A percentile compares a stretch with the other conserved stretches of the same genome.
phyloP scores from a whole-genome alignment of 176 grass and related monocot genomes.

The Aegilops longissima region DNA sequence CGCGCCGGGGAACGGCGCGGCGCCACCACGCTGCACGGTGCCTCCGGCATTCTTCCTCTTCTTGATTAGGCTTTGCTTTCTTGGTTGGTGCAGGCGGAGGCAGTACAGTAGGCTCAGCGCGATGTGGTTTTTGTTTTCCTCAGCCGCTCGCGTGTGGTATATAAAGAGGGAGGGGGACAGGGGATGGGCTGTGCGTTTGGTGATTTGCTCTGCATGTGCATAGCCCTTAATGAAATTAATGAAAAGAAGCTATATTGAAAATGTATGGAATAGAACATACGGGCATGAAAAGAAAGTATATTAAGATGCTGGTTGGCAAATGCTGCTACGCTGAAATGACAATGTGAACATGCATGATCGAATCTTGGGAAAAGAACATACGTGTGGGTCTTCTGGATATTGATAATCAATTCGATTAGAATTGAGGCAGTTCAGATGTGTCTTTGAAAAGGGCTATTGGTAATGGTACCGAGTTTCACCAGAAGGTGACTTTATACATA shows the following conservation, averaged over 20 bases:
- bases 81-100: background rate
- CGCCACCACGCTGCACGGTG: constrained; percentile 15
- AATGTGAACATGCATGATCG: background rate
- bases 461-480: background rate
- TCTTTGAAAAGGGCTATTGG: background rate
- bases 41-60: constrained; percentile 20
- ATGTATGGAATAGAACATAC: too few relatives aligned
- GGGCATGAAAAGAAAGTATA: background rate
- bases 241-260: too few relatives aligned
- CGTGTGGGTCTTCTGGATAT: background rate
- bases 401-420: background rate
- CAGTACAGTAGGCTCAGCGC: background rate
- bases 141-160: background rate
- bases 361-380: background rate
- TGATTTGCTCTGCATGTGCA: background rate
- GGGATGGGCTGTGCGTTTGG: background rate
- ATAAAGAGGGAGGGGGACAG: background rate
- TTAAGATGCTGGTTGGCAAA: background rate
- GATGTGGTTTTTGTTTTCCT: background rate
- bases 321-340: background rate
- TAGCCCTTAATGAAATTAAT: background rate
- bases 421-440: background rate
- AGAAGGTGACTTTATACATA: background rate
- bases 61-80: background rate
- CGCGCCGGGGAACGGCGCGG: background rate